Evolutionary conservation across 2,329 filamentous ascomycete species (phyloP).

Genomic region (Colletotrichum sp.): DNA sequence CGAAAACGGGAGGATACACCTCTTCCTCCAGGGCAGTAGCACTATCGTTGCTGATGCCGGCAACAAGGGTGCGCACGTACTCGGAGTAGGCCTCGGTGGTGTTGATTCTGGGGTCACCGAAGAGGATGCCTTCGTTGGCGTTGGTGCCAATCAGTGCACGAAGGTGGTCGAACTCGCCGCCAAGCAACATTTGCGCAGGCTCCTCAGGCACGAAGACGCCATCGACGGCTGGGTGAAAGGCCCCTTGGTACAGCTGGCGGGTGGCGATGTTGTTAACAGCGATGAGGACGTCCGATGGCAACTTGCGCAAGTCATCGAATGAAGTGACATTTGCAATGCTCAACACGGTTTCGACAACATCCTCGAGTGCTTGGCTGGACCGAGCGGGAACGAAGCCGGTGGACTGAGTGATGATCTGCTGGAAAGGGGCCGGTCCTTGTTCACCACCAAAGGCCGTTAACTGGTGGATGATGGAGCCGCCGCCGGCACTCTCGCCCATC

Average conservation of each 20-base stretch:
- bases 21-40: not conserved
- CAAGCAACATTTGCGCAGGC: not conserved
- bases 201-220: not conserved
- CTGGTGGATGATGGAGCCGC: not conserved
- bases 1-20: not conserved
- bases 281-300: not conserved
- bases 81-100: not conserved
- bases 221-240: not conserved
- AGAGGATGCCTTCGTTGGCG: not conserved
- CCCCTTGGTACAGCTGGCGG: not conserved
- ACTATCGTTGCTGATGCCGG: not conserved
- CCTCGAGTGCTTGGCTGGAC: not conserved
- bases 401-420: not conserved
- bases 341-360: not conserved
- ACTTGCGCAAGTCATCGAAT: not conserved
- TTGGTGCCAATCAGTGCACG: not conserved
- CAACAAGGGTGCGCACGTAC: not conserved
- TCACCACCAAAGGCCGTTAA: not conserved
- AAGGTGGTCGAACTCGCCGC: not conserved
- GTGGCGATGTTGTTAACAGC: not conserved
- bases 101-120: not conserved
- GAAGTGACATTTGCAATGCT: not conserved
- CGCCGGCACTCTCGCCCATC: not conserved
- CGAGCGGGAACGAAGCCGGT: not conserved
- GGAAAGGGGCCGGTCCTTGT: not conserved